Base-by-base conservation (phyloP, 1,284 basidiomycete species). In the Vanrija pseudolonga region DNA sequence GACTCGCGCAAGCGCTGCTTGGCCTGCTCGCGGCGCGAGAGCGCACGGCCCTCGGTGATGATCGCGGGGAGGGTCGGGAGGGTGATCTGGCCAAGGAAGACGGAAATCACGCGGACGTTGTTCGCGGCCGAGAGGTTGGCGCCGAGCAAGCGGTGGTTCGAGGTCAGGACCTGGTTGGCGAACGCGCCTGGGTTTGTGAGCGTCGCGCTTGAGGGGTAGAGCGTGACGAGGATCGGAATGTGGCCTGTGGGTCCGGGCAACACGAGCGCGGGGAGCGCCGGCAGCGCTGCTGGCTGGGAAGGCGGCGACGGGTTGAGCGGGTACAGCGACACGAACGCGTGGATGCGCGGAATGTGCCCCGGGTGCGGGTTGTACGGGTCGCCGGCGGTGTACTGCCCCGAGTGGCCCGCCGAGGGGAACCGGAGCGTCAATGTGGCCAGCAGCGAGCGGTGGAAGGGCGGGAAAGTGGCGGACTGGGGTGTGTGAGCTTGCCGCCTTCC, bases 371-470 rank as follows among this genome's bases (percentile, higher is more conserved):
- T 68, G 64, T 73, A 74, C 2, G 68, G 68, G 51, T 74, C 69
- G 18, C 58, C 57, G 12, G 64, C 53, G 3, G 61, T 45, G 22
- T 64, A 53, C 23, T 57, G 32, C 36, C 47, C 19, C 19, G 46
- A 36, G 37, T 42, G 24, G 15, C 43, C 45, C 11, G 37, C 20
- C n/a, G 38, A 49, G 1, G 73, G 66, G 67, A 72, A 76, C 9
- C 73, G 68, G 7, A 74, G 63, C 0, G 72, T 73, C 9, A 76
- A 59, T 1, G 74, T 75, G 8, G 74, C 74, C 3, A 68, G 60
- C 6, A 76, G 65, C 8, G 70, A 72, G 14, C 73, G 69, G 55
- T 74, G 71, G 67, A 76, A 76, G 3, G 74, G 68, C 1, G 72
- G 71, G 63, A 75, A 72, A 0, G 73, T 75, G 24, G 67, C 57